Evolutionary conservation across 352 stramenopile genomes (phyloP).

Genomic region (Pythium pectinolyticum): DNA sequence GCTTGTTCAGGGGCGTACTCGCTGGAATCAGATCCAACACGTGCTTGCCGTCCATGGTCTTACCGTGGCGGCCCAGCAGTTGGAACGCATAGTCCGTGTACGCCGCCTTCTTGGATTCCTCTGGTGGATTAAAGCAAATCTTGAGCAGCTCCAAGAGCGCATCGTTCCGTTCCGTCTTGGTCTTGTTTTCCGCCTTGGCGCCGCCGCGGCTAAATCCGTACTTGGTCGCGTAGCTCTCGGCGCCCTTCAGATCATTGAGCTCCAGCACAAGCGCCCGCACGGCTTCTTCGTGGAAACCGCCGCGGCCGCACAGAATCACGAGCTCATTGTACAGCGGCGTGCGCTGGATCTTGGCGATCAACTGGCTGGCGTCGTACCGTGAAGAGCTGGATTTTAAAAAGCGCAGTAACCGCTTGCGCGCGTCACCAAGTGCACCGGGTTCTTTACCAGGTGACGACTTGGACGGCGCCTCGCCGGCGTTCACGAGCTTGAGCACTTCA

Average conservation of each 20-base stretch:
- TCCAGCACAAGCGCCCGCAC: conserved; percentile 75
- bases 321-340: conserved; percentile 83
- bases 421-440: conserved; percentile 62
- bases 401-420: conserved; percentile 75
- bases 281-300: conserved; percentile 76
- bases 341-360: conserved; percentile 77
- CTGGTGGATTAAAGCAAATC: conserved; percentile 74
- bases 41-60: conserved; percentile 67
- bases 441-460: conserved; percentile 85
- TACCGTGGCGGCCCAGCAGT: conserved; percentile 73
- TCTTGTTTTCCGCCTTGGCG: conserved; percentile 36
- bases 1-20: conserved; percentile 73
- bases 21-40: conserved; percentile 69
- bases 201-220: conserved; percentile 48
- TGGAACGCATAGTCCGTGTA: conserved; percentile 83
- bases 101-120: conserved; percentile 78
- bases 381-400: conserved; percentile 80
- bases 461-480: conserved; percentile 65
- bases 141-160: conserved; percentile 77
- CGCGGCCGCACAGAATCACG: conserved; percentile 81
- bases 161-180: conserved; percentile 65
- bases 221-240: conserved; percentile 82
- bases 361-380: conserved; percentile 68
- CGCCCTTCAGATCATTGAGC: conserved; percentile 76
- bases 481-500: conserved; percentile 76